Evolutionary conservation across 257 asterid genomes (phyloP), one percentile per base, ranked within the genome.

Genomic region (Rehmannia glutinosa): DNA sequence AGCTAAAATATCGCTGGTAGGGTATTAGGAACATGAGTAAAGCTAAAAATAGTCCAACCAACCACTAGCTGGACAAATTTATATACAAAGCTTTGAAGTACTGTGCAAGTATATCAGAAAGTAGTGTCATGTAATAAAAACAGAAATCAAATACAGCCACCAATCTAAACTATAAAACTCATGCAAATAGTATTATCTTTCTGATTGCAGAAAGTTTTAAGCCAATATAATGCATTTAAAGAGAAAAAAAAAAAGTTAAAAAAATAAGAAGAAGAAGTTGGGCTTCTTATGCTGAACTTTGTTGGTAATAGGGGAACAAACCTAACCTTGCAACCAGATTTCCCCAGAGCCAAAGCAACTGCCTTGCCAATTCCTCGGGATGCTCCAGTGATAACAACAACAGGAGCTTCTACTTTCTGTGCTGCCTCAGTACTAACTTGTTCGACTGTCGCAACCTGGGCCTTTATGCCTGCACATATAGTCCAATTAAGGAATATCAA

Each of bases 331-430:
- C 97, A 91, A 27, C 99, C 99, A 69, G 97, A 90, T 77, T 84
- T 94, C 11, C 97, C 99, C 45, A 94, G 82, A 75, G 97, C 78
- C 83, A 94, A 63, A 5, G 97, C 95, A 78, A 94, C 82, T 46
- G 97, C 94, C 84, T 76, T 94, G 11, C 99, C 99, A 4, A 94
- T 94, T 25, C 99, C 99, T 74, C 99, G 79, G 52, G 99, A 93
- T 42, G 97, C 97, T 61, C 99, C 99, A 51, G 99, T 93, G 67
- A 93, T 77, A 69, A 93, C 73, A 72, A 91, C 88, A 70, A 88
- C 96, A 10, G 99, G 93, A 61, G 92, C 80, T 69, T 91, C 96
- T 51, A 80, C 84, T 73, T 82, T 85, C 74, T 78, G 79, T 36
- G 72, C 47, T 46, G 81, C 79, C 77, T 77, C 88, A 41, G 75